Conservation (phyloP, 257 asterid species). For the Parsonsia alboflavescens region DNA sequence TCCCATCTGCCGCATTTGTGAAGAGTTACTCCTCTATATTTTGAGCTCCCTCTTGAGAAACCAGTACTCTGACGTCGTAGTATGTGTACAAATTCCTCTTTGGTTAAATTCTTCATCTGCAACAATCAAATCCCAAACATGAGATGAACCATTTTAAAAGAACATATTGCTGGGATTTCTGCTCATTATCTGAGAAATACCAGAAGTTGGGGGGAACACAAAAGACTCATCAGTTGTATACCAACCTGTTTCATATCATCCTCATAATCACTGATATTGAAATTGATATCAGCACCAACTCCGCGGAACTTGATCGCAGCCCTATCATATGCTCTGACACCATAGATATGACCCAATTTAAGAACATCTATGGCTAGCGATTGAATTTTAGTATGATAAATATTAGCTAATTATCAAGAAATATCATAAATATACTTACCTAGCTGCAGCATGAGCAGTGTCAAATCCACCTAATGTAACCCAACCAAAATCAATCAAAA, state of each 20-base stretch:
- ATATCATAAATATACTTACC: conserved; percentile 28
- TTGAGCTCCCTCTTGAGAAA: conserved; percentile 91
- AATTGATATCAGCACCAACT: conserved; percentile 43
- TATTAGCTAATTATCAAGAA: background rate
- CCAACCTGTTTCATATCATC: conserved; percentile 40
- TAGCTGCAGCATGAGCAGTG: conserved; percentile 82
- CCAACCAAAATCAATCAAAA: background rate
- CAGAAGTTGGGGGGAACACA: background rate
- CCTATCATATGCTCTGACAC: conserved; percentile 38
- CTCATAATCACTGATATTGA: conserved; percentile 34
- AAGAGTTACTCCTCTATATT: conserved; percentile 89
- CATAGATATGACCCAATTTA: background rate
- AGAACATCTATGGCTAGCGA: background rate
- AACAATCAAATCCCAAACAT: background rate
- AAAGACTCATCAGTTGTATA: background rate
- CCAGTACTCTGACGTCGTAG: conserved; percentile 85
- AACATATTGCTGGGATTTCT: background rate
- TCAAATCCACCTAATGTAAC: conserved; percentile 71
- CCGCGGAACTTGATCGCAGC: conserved; percentile 49
- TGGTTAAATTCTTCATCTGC: conserved; percentile 70
- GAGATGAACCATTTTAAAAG: background rate
- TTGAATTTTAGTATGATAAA: background rate
- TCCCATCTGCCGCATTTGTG: conserved; percentile 98
- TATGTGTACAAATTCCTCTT: conserved; percentile 91
- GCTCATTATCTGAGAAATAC: background rate